These are phyloP conservation scores for Mycena floridula DNA, from an alignment of 768 basidiomycete species.

Conservation along the genomic window DNA sequence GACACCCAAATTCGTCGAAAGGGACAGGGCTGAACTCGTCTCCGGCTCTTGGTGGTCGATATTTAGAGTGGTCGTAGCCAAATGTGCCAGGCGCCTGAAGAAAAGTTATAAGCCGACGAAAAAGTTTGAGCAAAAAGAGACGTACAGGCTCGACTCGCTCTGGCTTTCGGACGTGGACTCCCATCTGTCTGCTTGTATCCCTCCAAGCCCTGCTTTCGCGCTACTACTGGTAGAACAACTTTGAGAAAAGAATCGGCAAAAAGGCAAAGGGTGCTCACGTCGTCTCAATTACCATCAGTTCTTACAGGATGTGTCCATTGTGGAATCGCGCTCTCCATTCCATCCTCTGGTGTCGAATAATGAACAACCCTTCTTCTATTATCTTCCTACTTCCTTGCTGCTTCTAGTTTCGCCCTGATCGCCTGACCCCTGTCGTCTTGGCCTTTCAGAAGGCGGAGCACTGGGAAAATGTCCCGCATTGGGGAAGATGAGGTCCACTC, in stretches of 20 bases:
- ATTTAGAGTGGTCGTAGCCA: constrained; percentile 70
- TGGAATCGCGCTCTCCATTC: constrained; percentile 71
- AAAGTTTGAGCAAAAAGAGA: too few species aligned
- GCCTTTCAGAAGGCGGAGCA: constrained; percentile 24
- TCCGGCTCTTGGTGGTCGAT: constrained; percentile 40
- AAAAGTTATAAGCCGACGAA: constrained; percentile 2
- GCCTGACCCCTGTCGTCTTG: constrained; percentile 38
- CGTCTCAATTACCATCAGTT: constrained; percentile 76
- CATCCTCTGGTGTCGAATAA: constrained; percentile 47
- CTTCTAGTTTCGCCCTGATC: constrained; percentile 31
- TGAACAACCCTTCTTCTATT: constrained; percentile 49
- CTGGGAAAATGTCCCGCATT: constrained; percentile 28
- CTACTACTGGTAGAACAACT: constrained; percentile 83
- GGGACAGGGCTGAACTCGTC: constrained; percentile 50
- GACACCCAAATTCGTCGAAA: constrained; percentile 60
- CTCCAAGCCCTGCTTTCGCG: constrained; percentile 72
- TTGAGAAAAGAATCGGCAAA: constrained; percentile 19
- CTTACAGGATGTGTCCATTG: constrained; percentile 73
- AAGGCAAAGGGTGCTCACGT: constrained; percentile 37
- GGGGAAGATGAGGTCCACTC: constrained; percentile 29
- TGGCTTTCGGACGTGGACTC: constrained; percentile 47
- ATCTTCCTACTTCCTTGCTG: constrained; percentile 28
- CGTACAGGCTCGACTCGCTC: constrained; percentile 49
- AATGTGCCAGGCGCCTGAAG: constrained; percentile 79
- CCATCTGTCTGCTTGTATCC: constrained; percentile 67